Base-by-base conservation (phyloP, 805 yeast genomes). In the Ogataea degrootiae region DNA sequence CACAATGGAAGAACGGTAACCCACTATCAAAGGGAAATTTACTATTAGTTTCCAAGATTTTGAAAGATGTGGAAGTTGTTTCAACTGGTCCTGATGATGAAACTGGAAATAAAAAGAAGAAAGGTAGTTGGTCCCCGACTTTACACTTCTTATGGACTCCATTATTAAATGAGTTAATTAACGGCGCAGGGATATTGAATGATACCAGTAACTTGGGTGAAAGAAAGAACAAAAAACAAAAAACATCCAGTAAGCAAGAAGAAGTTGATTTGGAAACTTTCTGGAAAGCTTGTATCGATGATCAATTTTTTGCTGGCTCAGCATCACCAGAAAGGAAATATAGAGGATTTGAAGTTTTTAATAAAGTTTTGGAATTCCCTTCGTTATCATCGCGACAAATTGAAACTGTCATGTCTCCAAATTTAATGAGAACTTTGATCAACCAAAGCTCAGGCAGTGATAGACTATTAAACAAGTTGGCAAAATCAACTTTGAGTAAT, bases 301-400 rank as follows among this genome's bases (percentile, higher is more conserved):
- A 89, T 57, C 76, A 85, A 4, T 79, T 87, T 50, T 91, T 92
- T 56, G 72, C 87, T 5, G 80, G 79, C 35, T 80, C 83, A 53
- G 74, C 96, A 0, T 89, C 97, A 1, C 79, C 83, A 33, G 97
- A 91, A 63, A 74, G 96, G 48, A 92, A 91, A 63, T 87, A 76
- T 64, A 79, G 88, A 77, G 98, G 97, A 0, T 80, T 91, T 57
- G 86, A 86, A 55, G 76, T 90, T 11, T 80, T 91, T 51, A 72
- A 68, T 38, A 69, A 73, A 44, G 73, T 81, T 46, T 61, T 83
- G 6, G 60, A 64, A 39, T 47, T 56, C 23, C 55, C 54, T 6
- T 36, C 39, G 0, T 39, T 63, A 23, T 43, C 58, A 0, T 35
- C 46, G 34, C 22, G 49, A 15, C 57, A 56, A 9, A 43, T 61